A percentile compares a stretch with the other conserved stretches of the same genome.
Evolutionary conservation across 495 filamentous ascomycete species (phyloP).

Genomic region (Daldinia caldariorum): DNA sequence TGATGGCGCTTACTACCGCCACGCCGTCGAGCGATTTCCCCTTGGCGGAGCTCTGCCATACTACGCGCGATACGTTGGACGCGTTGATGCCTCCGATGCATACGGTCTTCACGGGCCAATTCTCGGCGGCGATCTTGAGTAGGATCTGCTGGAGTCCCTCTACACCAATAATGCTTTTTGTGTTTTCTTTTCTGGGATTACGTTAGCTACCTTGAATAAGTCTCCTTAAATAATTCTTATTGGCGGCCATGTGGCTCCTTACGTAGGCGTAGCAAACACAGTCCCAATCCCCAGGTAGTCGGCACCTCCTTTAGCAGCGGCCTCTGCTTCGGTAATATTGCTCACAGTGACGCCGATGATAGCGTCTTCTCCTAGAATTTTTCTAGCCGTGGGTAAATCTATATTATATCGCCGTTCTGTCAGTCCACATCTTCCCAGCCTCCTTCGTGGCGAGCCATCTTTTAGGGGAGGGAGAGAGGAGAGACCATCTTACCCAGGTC

Average conservation of each 20-base stretch:
- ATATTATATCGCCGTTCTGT: constrained; percentile 39
- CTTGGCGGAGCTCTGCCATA: constrained; percentile 67
- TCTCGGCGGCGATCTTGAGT: constrained; percentile 58
- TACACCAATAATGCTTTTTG: constrained; percentile 83
- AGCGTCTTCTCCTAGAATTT: constrained; percentile 73
- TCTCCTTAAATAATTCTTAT: background rate
- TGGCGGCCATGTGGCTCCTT: constrained; percentile 30
- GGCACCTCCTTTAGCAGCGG: constrained; percentile 75
- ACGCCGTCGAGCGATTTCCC: constrained; percentile 75
- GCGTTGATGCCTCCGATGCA: constrained; percentile 90
- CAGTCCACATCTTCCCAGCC: background rate
- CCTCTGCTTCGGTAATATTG: constrained; percentile 70
- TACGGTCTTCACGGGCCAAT: constrained; percentile 64
- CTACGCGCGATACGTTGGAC: constrained; percentile 75
- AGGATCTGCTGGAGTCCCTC: constrained; percentile 80
- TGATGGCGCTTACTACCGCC: constrained; percentile 89
- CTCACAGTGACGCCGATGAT: constrained; percentile 77
- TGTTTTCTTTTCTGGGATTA: constrained; percentile 69
- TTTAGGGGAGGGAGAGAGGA: background rate
- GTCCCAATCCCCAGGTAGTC: constrained; percentile 92
- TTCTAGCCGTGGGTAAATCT: constrained; percentile 73
- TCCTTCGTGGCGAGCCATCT: background rate
- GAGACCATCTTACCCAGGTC: constrained; percentile 73
- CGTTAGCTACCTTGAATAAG: too few species aligned
- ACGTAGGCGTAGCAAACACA: constrained; percentile 86